Evolutionary conservation across 106 monocot species (phyloP), one percentile per base, ranked within the genome.

Genomic region (Dendrobium chrysotoxum): DNA sequence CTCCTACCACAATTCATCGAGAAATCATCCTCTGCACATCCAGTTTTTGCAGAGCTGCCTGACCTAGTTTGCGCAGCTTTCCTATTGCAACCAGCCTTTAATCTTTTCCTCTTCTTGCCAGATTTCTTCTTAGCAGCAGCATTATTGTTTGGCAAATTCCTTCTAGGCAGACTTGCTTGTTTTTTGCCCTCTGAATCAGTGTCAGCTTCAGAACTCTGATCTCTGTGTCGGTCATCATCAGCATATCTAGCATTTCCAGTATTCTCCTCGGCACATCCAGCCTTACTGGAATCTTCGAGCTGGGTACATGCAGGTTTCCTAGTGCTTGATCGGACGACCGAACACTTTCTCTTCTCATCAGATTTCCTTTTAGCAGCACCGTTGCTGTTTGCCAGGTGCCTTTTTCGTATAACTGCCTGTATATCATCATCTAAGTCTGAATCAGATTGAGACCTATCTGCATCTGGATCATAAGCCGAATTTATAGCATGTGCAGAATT

Each of bases 261-360:
- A 3, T 35, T 35, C 35, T 35, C 35, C 70, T 70, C 70, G 35
- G 70, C 31, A 70, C n/a, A 31, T 15, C 70, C 70, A 70, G 28
- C 35, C 16, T 4, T 30, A 30, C 80, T 39, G 30, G 80, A 67
- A 72, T 57, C 18, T 30, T 65, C 64, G 41, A 54, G 78, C 47
- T 88, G 31, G 26, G 70, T 30, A 15, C 13, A 8, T 31, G 13
- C 31, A 10, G 30, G 15, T 70, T 70, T 70, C 10, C 35, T 70
- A 13, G 4, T 16, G 0, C 31, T 85, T 77, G 85, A 84, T 65
- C 85, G 82, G 77, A 84, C 93, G 66, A 77, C 85, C 17, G 40
- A 70, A 16, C 84, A 82, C 47, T 45, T 77, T 77, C 73, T 86
- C 86, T 61, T 50, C 50, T 50, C 13, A 50, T 50, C 50, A 50